Evolutionary conservation across 139 green algal genomes (phyloP).

Genomic region (Chlorella ohadii): DNA sequence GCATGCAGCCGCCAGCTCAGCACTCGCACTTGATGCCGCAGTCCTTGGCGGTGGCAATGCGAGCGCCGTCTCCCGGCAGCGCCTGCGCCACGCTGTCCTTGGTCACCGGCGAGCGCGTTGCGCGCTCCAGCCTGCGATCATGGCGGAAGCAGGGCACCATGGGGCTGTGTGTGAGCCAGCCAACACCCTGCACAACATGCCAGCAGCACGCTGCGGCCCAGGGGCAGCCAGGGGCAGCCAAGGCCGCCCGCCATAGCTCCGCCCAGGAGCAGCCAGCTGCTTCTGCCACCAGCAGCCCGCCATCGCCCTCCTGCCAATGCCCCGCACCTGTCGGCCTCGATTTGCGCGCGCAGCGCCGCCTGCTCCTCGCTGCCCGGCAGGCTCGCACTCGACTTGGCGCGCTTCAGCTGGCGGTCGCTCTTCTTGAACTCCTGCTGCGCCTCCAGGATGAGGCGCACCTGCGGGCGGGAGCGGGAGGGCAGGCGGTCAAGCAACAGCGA

Average conservation of each 20-base stretch:
- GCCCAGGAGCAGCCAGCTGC: too few relatives aligned
- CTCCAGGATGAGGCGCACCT: conserved; percentile 56
- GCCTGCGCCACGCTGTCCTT: conserved; percentile 24
- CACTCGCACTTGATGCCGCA: conserved; percentile 21
- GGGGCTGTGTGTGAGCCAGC: too few relatives aligned
- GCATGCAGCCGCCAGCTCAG: background rate
- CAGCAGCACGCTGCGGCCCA: too few relatives aligned
- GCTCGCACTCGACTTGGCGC: background rate
- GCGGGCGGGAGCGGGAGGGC: background rate
- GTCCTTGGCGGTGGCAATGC: conserved; percentile 29
- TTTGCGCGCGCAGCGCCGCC: conserved; percentile 8
- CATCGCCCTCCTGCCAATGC: too few relatives aligned
- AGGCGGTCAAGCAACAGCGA: background rate
- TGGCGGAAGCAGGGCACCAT: too few relatives aligned
- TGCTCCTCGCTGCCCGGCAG: conserved; percentile 23
- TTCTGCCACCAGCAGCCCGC: too few relatives aligned
- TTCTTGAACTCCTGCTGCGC: conserved; percentile 50
- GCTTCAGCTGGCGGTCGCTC: conserved; percentile 22
- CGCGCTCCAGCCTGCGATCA: conserved; percentile 20
- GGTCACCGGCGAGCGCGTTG: background rate
- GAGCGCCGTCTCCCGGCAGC: background rate
- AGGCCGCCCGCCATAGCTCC: too few relatives aligned
- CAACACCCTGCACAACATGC: too few relatives aligned
- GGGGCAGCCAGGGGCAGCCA: too few relatives aligned
- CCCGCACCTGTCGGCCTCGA: conserved; percentile 48